These are phyloP conservation scores for Dictyophora rubrovolvata DNA, from an alignment of 768 basidiomycete genomes.

Conservation along the genomic window DNA sequence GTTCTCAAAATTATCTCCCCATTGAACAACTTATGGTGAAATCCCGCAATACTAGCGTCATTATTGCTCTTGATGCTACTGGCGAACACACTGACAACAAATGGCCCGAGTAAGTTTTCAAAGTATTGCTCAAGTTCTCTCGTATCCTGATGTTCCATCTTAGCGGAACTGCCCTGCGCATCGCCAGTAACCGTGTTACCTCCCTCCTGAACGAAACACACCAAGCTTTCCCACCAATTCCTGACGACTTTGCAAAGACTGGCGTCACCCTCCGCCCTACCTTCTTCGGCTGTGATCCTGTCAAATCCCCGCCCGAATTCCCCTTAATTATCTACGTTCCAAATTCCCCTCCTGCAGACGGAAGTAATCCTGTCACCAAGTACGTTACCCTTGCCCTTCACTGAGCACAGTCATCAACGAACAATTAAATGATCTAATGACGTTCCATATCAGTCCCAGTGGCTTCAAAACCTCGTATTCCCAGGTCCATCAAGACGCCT, in stretches of 20 bases:
- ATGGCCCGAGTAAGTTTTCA: conserved; percentile 45
- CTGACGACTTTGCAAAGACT: conserved; percentile 44
- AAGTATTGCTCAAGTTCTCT: conserved; percentile 34
- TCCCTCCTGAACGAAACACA: conserved; percentile 39
- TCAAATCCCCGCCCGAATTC: conserved; percentile 37
- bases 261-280: conserved; percentile 61
- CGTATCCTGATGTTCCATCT: background rate
- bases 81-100: conserved; percentile 28
- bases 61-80: conserved; percentile 65
- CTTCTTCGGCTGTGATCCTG: conserved; percentile 70
- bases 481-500: conserved; percentile 38
- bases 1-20: conserved; percentile 61
- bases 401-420: background rate
- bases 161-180: conserved; percentile 45
- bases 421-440: no score
- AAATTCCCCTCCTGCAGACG: conserved; percentile 60
- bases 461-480: conserved; percentile 55
- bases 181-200: conserved; percentile 33
- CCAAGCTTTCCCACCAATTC: conserved; percentile 57
- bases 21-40: conserved; percentile 62
- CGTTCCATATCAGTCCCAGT: conserved; percentile 30
- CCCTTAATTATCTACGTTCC: conserved; percentile 70
- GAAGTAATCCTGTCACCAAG: conserved; percentile 57
- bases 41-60: conserved; percentile 57
- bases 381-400: conserved; percentile 19